Conservation (phyloP, 306 rosid species). For the Phaseolus lunatus region DNA sequence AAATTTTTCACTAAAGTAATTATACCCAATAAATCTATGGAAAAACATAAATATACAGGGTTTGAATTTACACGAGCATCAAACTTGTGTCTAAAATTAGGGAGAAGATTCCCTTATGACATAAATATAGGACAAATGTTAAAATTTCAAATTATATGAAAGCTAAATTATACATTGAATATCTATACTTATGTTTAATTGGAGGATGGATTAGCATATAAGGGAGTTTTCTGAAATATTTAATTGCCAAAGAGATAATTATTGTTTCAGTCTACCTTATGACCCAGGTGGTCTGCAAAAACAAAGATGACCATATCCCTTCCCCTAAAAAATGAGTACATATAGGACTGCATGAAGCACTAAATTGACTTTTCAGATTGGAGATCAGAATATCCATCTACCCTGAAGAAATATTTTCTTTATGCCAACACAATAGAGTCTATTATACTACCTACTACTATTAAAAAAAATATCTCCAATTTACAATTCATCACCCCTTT, state of each 20-base stretch:
- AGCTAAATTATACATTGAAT: conserved; percentile 21
- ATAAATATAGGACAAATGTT: conserved; percentile 31
- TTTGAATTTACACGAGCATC: conserved; percentile 24
- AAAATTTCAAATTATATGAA: conserved; percentile 6
- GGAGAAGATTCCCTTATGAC: conserved; percentile 17
- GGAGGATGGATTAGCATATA: neutral
- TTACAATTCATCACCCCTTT: conserved; percentile 17
- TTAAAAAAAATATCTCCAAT: neutral
- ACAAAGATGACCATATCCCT: neutral
- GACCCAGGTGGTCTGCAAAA: conserved; percentile 3
- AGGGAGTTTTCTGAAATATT: conserved; percentile 13
- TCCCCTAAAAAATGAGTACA: conserved; percentile 30
- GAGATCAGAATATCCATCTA: conserved; percentile 15
- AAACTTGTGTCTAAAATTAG: conserved; percentile 35
- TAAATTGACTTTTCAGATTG: conserved; percentile 25
- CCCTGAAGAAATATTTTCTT: conserved; percentile 3
- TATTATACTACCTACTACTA: neutral
- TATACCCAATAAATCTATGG: conserved; percentile 27
- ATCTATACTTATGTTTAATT: neutral
- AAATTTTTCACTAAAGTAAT: neutral
- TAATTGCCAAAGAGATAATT: neutral
- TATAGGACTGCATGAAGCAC: neutral
- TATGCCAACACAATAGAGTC: conserved; percentile 2
- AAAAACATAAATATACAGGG: conserved; percentile 20
- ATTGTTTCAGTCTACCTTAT: neutral